Base-by-base conservation (phyloP, 129 eudicot species). In the Artemisia argyi region DNA sequence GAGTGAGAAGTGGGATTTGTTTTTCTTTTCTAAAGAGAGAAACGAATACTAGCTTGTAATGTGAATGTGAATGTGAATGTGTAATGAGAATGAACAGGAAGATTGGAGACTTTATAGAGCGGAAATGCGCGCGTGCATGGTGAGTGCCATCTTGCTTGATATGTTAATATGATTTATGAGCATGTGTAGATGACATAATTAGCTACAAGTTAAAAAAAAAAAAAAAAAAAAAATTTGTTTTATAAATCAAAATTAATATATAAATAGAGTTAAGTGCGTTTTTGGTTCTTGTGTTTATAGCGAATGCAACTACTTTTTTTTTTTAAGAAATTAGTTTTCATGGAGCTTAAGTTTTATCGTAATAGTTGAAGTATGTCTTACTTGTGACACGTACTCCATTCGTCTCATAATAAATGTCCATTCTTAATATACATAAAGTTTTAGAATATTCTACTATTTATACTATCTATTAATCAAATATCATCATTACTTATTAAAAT, bases 71-170 rank as follows among this genome's bases (percentile, higher is more conserved):
- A 53, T 61, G 78, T 35, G 74, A 68, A 61, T 61, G 81, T 17
- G 17, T 28, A 66, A 69, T 16, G 81, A 47, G 64, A 61, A 77
- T 76, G 79, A 76, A 76, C 79, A 76, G 81, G 32, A 77, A 44
- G 57, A 42, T 5, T 16, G 39, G 6, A 52, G 72, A 51, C 65
- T 70, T 77, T 77, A 77, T 69, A 77, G 76, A 77, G 63, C 30
- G 46, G 46, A 69, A 71, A 70, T 68, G 74, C 55, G 80, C 79
- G 79, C 79, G 79, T 75, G 79, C 79, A 46, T 57, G 28, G 52
- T 57, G 75, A 48, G 69, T 76, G 75, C 69, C 74, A 68, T 30
- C 4, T 76, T 49, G 80, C 61, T 66, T 65, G 18, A 75, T 57
- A 54, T 44, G 49, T 54, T 56, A 28, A 57, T 52, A 76, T 76